Evolutionary conservation across 805 yeast species (phyloP), one percentile per base, ranked within the genome.

Genomic region (Debaryomyces tyrocola): DNA sequence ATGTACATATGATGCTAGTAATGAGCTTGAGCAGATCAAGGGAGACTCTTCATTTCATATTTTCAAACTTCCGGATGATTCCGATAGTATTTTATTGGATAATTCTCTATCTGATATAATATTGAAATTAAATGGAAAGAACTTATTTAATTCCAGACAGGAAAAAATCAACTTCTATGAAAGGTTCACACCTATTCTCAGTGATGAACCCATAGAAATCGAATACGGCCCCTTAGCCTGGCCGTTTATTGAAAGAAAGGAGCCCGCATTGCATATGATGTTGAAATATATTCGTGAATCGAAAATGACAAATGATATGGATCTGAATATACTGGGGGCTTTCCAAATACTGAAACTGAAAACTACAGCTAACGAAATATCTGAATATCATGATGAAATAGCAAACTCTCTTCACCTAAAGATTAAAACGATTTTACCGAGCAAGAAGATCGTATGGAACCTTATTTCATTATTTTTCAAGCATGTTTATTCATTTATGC

Each of bases 391-490:
- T 46, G 7, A 24, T 24, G 27, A 24, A 9, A 24, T 9, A 24
- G 10, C 27, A 7, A 24, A 24, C 27, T 3, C 27, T 24, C 27
- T 24, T 24, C 27, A 7, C 27, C 27, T 24, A 24, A 6, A 9
- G 10, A 24, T 24, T 9, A 24, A 24, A 5, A 62, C 62, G 20
- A 55, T 69, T 6, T 48, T 82, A 37, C 87, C 87, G 1, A 70
- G 64, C 24, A 74, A 76, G 52, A 69, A 69, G 45, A 67, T 77
- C 2, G 68, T 82, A 8, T 76, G 83, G 75, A 53, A 74, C 40
- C 63, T 80, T 38, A 62, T 83, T 29, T 80, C 81, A 48, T 63
- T 82, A 49, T 83, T 77, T 50, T 83, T 83, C 57, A 76, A 75
- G 18, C 73, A 75, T 31, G 59, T 83, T 6, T 84, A 84, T 55